Percentiles rank a stretch among this genome's conserved stretches.
These are phyloP conservation scores for Populus ilicifolia DNA, from an alignment of 345 rosid species.

Conservation along the genomic window DNA sequence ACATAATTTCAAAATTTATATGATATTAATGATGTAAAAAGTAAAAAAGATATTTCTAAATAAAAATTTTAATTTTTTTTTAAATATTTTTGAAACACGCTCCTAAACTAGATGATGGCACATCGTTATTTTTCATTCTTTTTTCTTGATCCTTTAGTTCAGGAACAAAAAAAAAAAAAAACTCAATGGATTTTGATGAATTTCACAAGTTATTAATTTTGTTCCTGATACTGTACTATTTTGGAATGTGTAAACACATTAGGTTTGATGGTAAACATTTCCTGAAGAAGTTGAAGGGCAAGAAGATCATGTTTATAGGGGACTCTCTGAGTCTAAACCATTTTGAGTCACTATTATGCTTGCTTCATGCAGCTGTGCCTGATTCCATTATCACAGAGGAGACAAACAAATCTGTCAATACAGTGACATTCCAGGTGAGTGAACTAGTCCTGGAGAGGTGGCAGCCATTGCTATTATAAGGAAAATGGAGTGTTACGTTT, in stretches of 20 bases:
- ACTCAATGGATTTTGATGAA: background rate
- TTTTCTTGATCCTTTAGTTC: too few relatives aligned
- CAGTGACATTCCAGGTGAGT: constrained; percentile 42
- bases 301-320: constrained; percentile 59
- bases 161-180: too few relatives aligned
- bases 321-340: constrained; percentile 64
- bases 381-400: constrained; percentile 24
- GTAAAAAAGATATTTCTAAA: too few relatives aligned
- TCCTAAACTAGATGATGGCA: too few relatives aligned
- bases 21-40: too few relatives aligned
- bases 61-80: too few relatives aligned
- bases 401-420: constrained; percentile 6
- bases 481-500: background rate
- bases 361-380: constrained; percentile 56
- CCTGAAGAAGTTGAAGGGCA: constrained; percentile 35
- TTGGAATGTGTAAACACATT: background rate
- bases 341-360: constrained; percentile 52
- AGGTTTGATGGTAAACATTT: constrained; percentile 54
- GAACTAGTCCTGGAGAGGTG: background rate
- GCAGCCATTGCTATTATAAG: background rate
- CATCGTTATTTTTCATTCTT: too few relatives aligned
- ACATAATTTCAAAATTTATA: too few relatives aligned
- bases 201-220: background rate
- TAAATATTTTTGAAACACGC: too few relatives aligned
- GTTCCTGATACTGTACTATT: background rate